phyloP scores from a whole-genome alignment of 1,284 basidiomycete genomes.

The Microbotryum lychnidis-dioicae region DNA sequence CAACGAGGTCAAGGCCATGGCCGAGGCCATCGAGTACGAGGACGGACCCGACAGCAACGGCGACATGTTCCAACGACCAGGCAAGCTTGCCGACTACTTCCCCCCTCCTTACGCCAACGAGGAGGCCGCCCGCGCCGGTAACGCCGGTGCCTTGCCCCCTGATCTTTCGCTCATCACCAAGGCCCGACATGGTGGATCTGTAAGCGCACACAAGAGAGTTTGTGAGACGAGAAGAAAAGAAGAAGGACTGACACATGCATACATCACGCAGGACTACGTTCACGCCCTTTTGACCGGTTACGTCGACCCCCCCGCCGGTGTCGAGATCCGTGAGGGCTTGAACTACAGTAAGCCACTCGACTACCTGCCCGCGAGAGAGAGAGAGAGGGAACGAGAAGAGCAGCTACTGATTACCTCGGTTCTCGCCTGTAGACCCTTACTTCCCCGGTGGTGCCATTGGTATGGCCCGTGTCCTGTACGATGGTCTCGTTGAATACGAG shows the following conservation, averaged over 20 bases:
- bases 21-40: conserved; percentile 92
- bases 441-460: conserved; percentile 97
- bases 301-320: conserved; percentile 91
- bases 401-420: too few species aligned
- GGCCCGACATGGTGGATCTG: conserved; percentile 92
- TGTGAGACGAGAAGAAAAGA: neutral
- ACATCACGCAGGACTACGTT: conserved; percentile 71
- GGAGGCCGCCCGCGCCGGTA: conserved; percentile 89
- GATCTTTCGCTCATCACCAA: conserved; percentile 97
- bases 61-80: conserved; percentile 97
- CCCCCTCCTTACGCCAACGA: conserved; percentile 95
- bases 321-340: conserved; percentile 92
- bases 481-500: conserved; percentile 78
- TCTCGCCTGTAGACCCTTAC: conserved; percentile 44
- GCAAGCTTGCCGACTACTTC: conserved; percentile 95
- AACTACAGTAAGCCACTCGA: conserved; percentile 71
- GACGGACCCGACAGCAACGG: conserved; percentile 93
- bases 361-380: too few species aligned
- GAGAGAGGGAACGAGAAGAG: too few species aligned
- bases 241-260: too few species aligned
- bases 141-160: conserved; percentile 90
- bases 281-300: conserved; percentile 97
- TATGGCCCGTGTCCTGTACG: conserved; percentile 91
- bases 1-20: conserved; percentile 84
- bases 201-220: conserved; percentile 40